phyloP scores from a whole-genome alignment of 225 moss, liverwort and hornwort species.

The Bryum argenteum region DNA sequence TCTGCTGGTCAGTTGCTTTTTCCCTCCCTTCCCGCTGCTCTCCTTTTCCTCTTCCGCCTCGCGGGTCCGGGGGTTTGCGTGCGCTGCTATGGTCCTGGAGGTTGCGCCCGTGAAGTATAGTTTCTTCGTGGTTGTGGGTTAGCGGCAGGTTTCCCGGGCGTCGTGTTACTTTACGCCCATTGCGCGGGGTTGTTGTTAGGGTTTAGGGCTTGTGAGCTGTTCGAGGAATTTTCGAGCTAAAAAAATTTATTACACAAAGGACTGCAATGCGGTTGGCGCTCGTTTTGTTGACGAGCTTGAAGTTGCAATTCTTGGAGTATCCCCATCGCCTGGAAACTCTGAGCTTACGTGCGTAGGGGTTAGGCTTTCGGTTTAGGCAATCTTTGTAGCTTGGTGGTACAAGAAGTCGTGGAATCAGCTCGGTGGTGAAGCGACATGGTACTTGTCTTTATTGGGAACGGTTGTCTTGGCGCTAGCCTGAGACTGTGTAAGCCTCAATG shows the following conservation, averaged over 20 bases:
- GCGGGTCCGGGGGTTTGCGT: slow-evolving; percentile 19
- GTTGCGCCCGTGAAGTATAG: background rate
- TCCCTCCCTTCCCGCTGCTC: background rate
- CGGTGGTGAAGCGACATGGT: too few relatives aligned
- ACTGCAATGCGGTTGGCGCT: too few relatives aligned
- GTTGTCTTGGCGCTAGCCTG: background rate
- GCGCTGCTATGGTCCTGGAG: background rate
- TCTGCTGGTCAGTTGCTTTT: background rate
- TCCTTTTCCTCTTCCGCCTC: background rate
- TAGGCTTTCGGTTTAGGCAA: background rate
- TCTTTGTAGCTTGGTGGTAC: too few relatives aligned
- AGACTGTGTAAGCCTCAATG: background rate
- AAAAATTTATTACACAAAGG: too few relatives aligned
- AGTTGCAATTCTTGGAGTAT: background rate
- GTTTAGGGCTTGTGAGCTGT: background rate
- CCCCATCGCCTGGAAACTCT: too few relatives aligned
- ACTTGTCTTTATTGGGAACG: background rate
- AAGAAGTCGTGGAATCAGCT: too few relatives aligned
- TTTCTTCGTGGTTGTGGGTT: background rate
- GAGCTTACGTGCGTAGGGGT: background rate
- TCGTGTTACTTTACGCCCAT: background rate
- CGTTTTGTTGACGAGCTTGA: background rate
- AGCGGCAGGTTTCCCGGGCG: background rate
- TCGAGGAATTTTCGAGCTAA: background rate
- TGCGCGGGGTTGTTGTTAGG: slow-evolving; percentile 5